Evolutionary conservation across 2,329 filamentous ascomycete genomes (phyloP), one percentile per base, ranked within the genome.

Genomic region (Penicillium sp.): DNA sequence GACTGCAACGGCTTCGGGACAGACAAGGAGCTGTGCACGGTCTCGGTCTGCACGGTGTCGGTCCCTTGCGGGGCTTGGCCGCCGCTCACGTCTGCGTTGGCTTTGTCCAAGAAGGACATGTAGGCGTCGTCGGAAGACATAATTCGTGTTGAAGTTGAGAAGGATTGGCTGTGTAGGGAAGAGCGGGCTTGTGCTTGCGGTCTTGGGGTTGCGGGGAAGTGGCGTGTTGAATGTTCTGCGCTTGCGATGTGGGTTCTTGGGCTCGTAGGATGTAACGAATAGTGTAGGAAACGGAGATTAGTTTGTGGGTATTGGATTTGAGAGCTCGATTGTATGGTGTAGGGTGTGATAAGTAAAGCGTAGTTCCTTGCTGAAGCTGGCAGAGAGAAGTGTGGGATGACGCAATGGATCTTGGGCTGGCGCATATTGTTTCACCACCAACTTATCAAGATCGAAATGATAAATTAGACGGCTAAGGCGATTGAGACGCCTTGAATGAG

Each of bases 61-160:
- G 62, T 50, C 38, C 59, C 60, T 53, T 64, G 56, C 39, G 58
- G 50, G 10, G 52, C 46, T 42, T 61, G 62, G 58, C 67, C 68
- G 6, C 69, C 69, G 51, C 73, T 69, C 9, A 74, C 75, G 69
- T 91, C 87, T 66, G 85, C 78, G 76, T 96, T 96, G 50, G 91
- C 90, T 78, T 94, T 94, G 70, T 94, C 82, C 53, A 97, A 80
- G 70, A 97, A 96, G 56, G 87, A 79, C 74, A 86, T 83, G 78
- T 96, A 97, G 58, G 89, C 88, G 57, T 89, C 85, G 79, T 96
- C 91, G 50, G 85, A 87, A 16, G 76, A 69, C 76, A 78, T 78
- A 53, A 58, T 67, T 55, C 58, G 57, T 26, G 52, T 32, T 39
- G 58, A 48, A 10, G 54, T 60, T 51, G 57, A 61, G 50, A 60